Conservation (phyloP, 208 protist genomes). For the Trypanosoma avium region DNA sequence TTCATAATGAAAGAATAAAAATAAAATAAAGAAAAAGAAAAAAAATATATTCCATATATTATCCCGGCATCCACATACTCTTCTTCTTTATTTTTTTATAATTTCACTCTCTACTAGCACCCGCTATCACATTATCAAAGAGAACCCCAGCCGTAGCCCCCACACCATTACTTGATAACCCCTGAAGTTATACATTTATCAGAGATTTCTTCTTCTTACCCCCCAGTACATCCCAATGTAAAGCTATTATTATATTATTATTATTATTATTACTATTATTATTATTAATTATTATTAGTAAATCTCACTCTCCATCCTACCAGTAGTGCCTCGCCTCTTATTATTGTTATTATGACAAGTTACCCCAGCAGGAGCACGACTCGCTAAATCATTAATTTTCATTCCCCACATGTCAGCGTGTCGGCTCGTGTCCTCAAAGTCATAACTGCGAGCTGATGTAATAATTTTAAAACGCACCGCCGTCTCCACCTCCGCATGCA, state of each 20-base stretch:
- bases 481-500: conserved; percentile 37
- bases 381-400: conserved; percentile 34
- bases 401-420: conserved; percentile 55
- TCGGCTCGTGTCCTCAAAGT: conserved; percentile 35
- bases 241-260: too few relatives aligned
- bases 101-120: too few relatives aligned
- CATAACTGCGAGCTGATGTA: conserved; percentile 20
- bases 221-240: too few relatives aligned
- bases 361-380: background rate
- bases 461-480: conserved; percentile 33
- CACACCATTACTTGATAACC: too few relatives aligned
- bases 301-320: too few relatives aligned
- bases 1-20: conserved; percentile 12
- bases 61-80: background rate
- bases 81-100: background rate
- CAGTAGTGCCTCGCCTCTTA: background rate
- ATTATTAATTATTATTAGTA: too few relatives aligned
- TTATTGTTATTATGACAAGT: background rate
- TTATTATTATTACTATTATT: too few relatives aligned
- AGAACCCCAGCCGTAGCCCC: too few relatives aligned
- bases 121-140: too few relatives aligned
- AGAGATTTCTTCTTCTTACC: too few relatives aligned
- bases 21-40: conserved; percentile 19
- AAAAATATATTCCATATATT: conserved; percentile 2
- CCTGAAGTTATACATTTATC: too few relatives aligned